A percentile compares a stretch with the other conserved stretches of the same genome.
These are phyloP conservation scores for Filosporella fistucella DNA, from an alignment of 495 filamentous ascomycete genomes.

Conservation along the genomic window DNA sequence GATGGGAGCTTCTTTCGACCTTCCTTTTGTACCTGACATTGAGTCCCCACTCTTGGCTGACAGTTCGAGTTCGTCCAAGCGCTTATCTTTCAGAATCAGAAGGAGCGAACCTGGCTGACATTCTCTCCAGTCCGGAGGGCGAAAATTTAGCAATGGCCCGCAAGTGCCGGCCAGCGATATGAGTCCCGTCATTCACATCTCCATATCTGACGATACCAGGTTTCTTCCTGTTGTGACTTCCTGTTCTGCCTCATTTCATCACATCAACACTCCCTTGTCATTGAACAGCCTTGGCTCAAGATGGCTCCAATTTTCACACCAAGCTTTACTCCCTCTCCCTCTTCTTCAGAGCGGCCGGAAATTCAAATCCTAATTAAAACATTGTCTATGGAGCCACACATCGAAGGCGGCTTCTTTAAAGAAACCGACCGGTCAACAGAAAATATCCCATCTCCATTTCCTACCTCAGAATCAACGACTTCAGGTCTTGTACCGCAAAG, in stretches of 20 bases:
- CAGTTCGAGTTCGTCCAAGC: constrained; percentile 1
- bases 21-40: too few species aligned
- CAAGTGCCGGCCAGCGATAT: too few species aligned
- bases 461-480: constrained; percentile 17
- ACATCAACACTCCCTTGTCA: too few species aligned
- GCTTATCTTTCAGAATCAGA: too few species aligned
- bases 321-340: constrained; percentile 22
- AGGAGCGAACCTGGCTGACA: too few species aligned
- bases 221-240: background rate
- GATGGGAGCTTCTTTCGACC: too few species aligned
- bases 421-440: constrained; percentile 55
- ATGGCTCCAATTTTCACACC: constrained; percentile 16
- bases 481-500: constrained; percentile 21
- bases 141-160: too few species aligned
- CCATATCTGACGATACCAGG: too few species aligned
- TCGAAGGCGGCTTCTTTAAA: constrained; percentile 61
- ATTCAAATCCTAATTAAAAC: constrained; percentile 36
- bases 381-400: constrained; percentile 45
- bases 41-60: background rate
- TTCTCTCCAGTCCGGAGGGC: too few species aligned
- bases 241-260: background rate
- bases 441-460: constrained; percentile 47
- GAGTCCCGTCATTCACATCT: too few species aligned
- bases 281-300: too few species aligned
- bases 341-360: constrained; percentile 28